Evolutionary conservation across 2,329 filamentous ascomycete genomes (phyloP), one percentile per base, ranked within the genome.

Genomic region (Aspergillus sp.): DNA sequence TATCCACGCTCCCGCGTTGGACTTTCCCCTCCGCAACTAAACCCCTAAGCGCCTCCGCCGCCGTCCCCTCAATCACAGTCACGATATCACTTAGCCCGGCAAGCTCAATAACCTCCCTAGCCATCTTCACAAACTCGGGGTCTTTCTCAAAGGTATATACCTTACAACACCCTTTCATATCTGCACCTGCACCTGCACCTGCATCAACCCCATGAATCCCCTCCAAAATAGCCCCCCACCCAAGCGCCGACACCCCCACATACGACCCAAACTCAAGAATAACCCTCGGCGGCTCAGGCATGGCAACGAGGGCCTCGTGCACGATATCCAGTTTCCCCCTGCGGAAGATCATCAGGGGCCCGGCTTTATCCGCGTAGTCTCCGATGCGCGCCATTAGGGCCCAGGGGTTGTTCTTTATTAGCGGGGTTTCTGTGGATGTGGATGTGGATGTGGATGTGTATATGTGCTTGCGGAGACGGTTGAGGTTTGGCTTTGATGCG

Each of bases 221-320:
- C 7, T 64, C 60, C 13, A 67, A 49, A 18, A 69, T 67, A 3
- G 64, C 64, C 32, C 61, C 62, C 61, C 60, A 76, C 1, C 65
- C 68, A 8, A 77, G 59, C 3, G 74, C 73, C 1, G 73, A 75
- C 47, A 66, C 70, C 18, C 74, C 73, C 6, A 76, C 66, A 39
- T 71, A 76, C 5, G 69, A 69, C 30, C 72, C 72, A 30, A 75
- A 69, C 56, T 76, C 73, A 18, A 77, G 60, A 15, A 52, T 44
- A 26, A 52, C 36, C n/a, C 11, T 24, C 7, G 49, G 49, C 18
- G 24, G 24, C 15, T 20, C 20, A 1, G 49, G n/a, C 38, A 52
- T 52, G 3, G 3, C 3, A 20, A 4, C 13, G 18, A 44, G 3
- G 0, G 20, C 42, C 1, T 7, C 18, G 3, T 24, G 42, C 17